Evolutionary conservation across 495 filamentous ascomycete species (phyloP).

Genomic region (Neurospora sp.): DNA sequence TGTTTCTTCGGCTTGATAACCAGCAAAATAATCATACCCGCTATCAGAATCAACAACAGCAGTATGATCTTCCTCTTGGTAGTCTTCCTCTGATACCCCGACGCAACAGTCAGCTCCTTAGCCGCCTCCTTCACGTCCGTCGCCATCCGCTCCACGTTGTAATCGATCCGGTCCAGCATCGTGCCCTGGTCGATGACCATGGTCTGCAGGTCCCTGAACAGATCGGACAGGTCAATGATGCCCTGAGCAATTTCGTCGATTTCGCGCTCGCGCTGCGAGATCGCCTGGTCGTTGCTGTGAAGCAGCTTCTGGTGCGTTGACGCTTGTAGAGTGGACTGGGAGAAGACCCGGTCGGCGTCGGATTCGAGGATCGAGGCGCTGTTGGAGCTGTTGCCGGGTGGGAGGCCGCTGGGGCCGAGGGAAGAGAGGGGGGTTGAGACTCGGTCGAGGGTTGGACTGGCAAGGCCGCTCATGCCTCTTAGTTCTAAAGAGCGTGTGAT

Average conservation of each 20-base stretch:
- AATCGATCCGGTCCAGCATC: constrained; percentile 95
- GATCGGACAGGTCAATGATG: constrained; percentile 91
- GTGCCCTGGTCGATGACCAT: constrained; percentile 99
- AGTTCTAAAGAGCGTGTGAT: constrained; percentile 49
- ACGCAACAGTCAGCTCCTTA: constrained; percentile 77
- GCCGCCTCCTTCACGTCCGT: constrained; percentile 83
- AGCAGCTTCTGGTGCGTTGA: constrained; percentile 50
- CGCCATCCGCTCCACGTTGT: constrained; percentile 90
- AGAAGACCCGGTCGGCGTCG: constrained; percentile 83
- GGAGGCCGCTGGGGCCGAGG: neutral
- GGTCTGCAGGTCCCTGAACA: constrained; percentile 88
- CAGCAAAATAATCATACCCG: constrained; percentile 78
- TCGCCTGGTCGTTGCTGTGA: constrained; percentile 71
- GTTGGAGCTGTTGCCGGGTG: constrained; percentile 16
- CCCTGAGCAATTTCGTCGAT: constrained; percentile 97
- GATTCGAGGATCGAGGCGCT: constrained; percentile 83
- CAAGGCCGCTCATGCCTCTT: constrained; percentile 53
- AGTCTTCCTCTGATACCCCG: constrained; percentile 77
- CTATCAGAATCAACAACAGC: constrained; percentile 69
- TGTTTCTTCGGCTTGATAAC: constrained; percentile 68
- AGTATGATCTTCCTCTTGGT: constrained; percentile 88
- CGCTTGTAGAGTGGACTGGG: constrained; percentile 77
- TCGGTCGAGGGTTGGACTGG: constrained; percentile 33
- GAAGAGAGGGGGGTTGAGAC: constrained; percentile 47
- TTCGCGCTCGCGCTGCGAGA: constrained; percentile 88